These are phyloP conservation scores for Trametes villosa DNA, from an alignment of 768 basidiomycete genomes.

Conservation along the genomic window DNA sequence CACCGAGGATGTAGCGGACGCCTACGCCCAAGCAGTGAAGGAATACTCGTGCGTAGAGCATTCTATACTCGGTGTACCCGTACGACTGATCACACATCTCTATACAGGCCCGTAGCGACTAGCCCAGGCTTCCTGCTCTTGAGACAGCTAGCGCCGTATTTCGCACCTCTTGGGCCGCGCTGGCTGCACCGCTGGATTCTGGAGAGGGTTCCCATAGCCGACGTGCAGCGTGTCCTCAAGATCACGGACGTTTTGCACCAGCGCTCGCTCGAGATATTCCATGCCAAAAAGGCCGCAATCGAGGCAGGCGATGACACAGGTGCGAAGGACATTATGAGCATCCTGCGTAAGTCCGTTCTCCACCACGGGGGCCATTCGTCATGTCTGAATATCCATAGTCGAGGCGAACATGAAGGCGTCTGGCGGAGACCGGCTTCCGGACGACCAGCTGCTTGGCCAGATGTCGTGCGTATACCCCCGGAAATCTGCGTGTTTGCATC, in stretches of 20 bases:
- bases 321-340: constrained; percentile 51
- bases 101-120: constrained; percentile 3
- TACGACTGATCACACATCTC: background rate
- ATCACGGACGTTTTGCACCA: constrained; percentile 42
- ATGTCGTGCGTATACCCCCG: constrained; percentile 30
- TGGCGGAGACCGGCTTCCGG: constrained; percentile 28
- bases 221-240: constrained; percentile 37
- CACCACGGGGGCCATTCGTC: too few species aligned
- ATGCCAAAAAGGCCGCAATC: constrained; percentile 42
- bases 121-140: constrained; percentile 10
- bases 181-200: constrained; percentile 40
- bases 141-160: constrained; percentile 22
- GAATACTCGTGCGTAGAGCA: constrained; percentile 22
- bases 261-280: constrained; percentile 41
- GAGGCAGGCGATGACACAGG: constrained; percentile 38
- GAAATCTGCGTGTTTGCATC: background rate
- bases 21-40: constrained; percentile 32
- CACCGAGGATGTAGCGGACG: constrained; percentile 6
- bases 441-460: constrained; percentile 46
- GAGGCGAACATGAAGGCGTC: constrained; percentile 42
- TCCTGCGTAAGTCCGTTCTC: constrained; percentile 42
- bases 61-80: background rate
- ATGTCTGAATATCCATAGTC: constrained; percentile 34
- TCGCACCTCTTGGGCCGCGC: constrained; percentile 23
- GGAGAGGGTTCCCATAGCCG: constrained; percentile 38